Base-by-base conservation (phyloP, 129 eudicot genomes). In the Centaurea solstitialis region DNA sequence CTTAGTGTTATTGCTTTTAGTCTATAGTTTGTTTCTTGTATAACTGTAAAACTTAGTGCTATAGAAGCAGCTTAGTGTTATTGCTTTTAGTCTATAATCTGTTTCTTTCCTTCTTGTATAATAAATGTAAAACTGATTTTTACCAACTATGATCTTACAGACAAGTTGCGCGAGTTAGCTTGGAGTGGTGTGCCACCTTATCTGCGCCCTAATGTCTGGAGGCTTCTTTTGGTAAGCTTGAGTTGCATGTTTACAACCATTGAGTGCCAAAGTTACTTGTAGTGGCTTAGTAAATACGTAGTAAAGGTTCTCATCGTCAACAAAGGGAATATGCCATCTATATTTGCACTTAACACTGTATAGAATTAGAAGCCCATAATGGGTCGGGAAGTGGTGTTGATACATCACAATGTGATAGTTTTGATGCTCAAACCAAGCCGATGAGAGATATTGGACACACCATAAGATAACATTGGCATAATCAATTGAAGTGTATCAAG, bases 101-200 rank as follows among this genome's bases (percentile, higher is more conserved):
- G 1, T 33, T 59, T 75, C 26, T 75, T 59, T 33, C 5, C 8
- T 61, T 76, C 30, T 50, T 15, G 78, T 50, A 15, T 18, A 76
- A 15, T 18, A 76, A 1, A 57, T n/a, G 6, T 24, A 7, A 64
- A 11, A 74, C 28, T 72, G 38, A 71, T 26, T 64, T 62, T 30
- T 50, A 7, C 22, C 45, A 28, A 69, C 70, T 62, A 43, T 38
- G 68, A 23, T 75, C 73, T 43, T 83, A 75, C 89, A 93, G 98
- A 91, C 47, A 93, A 91, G 75, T 79, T 93, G 82, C 92, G 98
- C 38, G 93, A 91, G 75, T 75, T 91, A 76, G 88, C 96, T 13
- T 93, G 98, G 98, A 93, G 89, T 84, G 98, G 98, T 24, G 88
- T 93, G 70, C 96, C 98, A 76, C 81, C 93, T 45, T 89, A 93